These are phyloP conservation scores for Spathaspora boniae DNA, from an alignment of 805 yeast species.

Conservation along the genomic window DNA sequence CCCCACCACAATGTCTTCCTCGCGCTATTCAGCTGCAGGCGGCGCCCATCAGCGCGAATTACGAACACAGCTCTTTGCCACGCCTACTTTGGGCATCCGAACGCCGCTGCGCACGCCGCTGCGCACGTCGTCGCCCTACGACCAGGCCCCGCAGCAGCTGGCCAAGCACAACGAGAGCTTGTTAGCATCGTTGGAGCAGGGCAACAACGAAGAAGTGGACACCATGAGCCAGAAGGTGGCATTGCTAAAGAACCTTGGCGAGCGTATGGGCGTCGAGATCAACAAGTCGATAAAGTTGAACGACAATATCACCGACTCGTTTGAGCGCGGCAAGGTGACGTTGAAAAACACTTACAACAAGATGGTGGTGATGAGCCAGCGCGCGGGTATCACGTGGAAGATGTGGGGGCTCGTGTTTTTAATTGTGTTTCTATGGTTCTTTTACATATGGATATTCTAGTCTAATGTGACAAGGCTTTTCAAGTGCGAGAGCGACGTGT, in stretches of 20 bases:
- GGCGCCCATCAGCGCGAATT: slow-evolving; percentile 40
- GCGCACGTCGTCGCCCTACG: slow-evolving; percentile 39
- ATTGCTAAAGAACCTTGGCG: slow-evolving; percentile 39
- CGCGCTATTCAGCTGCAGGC: slow-evolving; percentile 26
- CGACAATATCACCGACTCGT: slow-evolving; percentile 37
- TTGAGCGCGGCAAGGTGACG: slow-evolving; percentile 38
- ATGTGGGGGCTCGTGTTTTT: slow-evolving; percentile 42
- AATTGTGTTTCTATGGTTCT: slow-evolving; percentile 35
- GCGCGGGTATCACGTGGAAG: slow-evolving; percentile 44
- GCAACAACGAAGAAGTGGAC: slow-evolving; percentile 40
- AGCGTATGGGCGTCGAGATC: slow-evolving; percentile 42
- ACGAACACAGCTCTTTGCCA: slow-evolving; percentile 37
- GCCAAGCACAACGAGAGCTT: slow-evolving; percentile 42
- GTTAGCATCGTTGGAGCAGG: slow-evolving; percentile 41
- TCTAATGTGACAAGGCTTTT: not conserved
- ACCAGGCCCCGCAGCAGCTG: slow-evolving; percentile 20
- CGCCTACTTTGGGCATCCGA: slow-evolving; percentile 18
- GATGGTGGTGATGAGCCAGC: slow-evolving; percentile 44
- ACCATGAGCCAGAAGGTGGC: slow-evolving; percentile 39
- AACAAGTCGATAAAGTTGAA: slow-evolving; percentile 38
- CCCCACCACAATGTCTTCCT: slow-evolving; percentile 17
- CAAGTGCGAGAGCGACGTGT: slow-evolving; percentile 2
- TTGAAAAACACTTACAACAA: slow-evolving; percentile 40
- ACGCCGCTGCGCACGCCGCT: slow-evolving; percentile 20
- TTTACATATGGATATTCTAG: slow-evolving; percentile 39